Conservation (phyloP, 2,329 filamentous ascomycete species). For the Colletotrichum lindemuthianum region DNA sequence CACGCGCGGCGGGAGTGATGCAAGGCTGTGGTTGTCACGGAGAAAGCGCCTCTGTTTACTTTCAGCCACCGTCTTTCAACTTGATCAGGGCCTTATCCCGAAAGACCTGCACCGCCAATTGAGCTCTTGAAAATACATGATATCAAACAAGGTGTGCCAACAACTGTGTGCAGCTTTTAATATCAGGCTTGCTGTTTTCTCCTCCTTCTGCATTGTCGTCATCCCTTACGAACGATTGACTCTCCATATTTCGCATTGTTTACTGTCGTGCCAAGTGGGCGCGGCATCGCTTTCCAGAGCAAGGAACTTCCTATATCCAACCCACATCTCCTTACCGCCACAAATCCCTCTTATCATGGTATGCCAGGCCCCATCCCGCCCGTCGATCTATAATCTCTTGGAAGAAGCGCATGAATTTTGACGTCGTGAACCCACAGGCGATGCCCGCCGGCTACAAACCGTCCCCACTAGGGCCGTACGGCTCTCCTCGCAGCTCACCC, state of each 20-base stretch:
- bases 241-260: constrained; percentile 35
- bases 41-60: constrained; percentile 34
- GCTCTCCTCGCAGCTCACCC: constrained; percentile 73
- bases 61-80: constrained; percentile 21
- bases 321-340: constrained; percentile 16
- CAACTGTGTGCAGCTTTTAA: not conserved
- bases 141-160: not conserved
- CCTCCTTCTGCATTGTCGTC: constrained; percentile 8
- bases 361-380: constrained; percentile 28
- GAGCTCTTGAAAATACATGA: not conserved
- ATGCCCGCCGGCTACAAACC: constrained; percentile 72
- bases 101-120: constrained; percentile 11
- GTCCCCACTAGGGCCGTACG: constrained; percentile 73
- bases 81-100: constrained; percentile 14
- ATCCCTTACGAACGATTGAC: not conserved
- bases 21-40: constrained; percentile 43
- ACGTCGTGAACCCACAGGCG: constrained; percentile 50
- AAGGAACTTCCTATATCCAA: constrained; percentile 32
- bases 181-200: constrained; percentile 6
- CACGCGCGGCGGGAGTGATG: constrained; percentile 24
- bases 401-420: constrained; percentile 33
- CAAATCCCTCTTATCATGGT: constrained; percentile 24
- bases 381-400: constrained; percentile 20
- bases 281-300: constrained; percentile 28
- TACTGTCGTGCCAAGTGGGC: constrained; percentile 32